Base-by-base conservation (phyloP, 495 filamentous ascomycete genomes). In the Hypoxylon subgilvum region DNA sequence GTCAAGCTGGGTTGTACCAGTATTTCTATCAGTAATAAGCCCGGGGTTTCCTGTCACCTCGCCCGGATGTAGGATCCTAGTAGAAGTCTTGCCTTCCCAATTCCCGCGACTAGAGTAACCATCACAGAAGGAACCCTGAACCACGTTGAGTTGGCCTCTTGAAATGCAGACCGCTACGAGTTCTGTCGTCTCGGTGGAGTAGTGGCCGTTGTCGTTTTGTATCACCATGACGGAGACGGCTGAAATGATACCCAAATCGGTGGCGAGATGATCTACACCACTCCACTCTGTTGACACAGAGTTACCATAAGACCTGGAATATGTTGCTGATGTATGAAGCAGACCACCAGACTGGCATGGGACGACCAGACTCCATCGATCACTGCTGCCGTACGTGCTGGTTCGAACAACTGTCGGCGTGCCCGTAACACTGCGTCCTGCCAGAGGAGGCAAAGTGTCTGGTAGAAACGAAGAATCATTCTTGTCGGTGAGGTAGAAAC, bases 341-440 rank as follows among this genome's bases (percentile, higher is more conserved):
- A 65, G 41, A 43, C 61, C 61, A 45, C 61, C 51, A 47, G 50
- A 60, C 35, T 60, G 61, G 57, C 50, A 56, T 39, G 61, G 61
- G 41, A 65, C 55, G 46, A 60, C 46, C 31, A 60, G 36, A 35
- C 17, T 42, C 51, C 34, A 51, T 51, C 40, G 48, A 44, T 35
- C 14, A 8, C 23, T 19, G 14, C 34, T 17, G 17, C 0, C 4
- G 36, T 16, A 1, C 25, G 9, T 51, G n/a, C 23, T 14, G 30
- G 4, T 42, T 43, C 18, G 17, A 27, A 53, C 50, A 35, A 53
- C 34, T 14, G 43, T 32, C 23, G 52, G 52, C 6, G 32, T 47
- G 34, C 52, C 42, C 42, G 35, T 53, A 53, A 45, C 30, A 18
- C 9, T 53, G 40, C 5, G 14, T 27, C 22, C 31, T 36, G 13